Percentiles rank a stretch among this genome's conserved stretches.
Evolutionary conservation across 495 filamentous ascomycete genomes (phyloP).

Genomic region (Terfezia claveryi): DNA sequence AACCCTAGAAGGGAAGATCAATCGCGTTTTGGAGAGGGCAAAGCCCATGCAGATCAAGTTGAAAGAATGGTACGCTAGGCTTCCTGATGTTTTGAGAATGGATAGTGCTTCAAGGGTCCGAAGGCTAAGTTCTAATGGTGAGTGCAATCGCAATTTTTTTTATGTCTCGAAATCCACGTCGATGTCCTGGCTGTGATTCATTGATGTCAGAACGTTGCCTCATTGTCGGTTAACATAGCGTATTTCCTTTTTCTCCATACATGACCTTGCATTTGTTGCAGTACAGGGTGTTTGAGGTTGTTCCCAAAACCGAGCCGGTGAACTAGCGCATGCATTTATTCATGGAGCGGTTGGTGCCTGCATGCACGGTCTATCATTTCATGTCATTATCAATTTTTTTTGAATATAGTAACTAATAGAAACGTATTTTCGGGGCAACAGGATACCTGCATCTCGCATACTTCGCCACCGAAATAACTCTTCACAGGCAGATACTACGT

Average conservation of each 20-base stretch:
- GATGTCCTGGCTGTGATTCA: background rate
- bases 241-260: background rate
- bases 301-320: no score
- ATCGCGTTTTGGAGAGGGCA: conserved; percentile 45
- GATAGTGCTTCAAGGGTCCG: conserved; percentile 24
- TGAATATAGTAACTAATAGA: conserved; percentile 13
- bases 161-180: background rate
- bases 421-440: conserved; percentile 30
- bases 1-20: conserved; percentile 21
- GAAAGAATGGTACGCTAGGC: conserved; percentile 52
- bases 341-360: background rate
- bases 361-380: background rate
- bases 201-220: background rate
- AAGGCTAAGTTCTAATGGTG: conserved; percentile 26
- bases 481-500: conserved; percentile 62
- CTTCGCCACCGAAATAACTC: conserved; percentile 65
- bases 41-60: conserved; percentile 69
- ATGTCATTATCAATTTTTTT: background rate
- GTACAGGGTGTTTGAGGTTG: no score
- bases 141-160: conserved; percentile 1
- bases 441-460: conserved; percentile 68
- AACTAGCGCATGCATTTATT: no score
- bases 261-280: no score
- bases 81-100: conserved; percentile 46
- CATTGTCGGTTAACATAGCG: background rate